Evolutionary conservation across 768 basidiomycete genomes (phyloP), one percentile per base, ranked within the genome.

Genomic region (Filobasidium wieringae): DNA sequence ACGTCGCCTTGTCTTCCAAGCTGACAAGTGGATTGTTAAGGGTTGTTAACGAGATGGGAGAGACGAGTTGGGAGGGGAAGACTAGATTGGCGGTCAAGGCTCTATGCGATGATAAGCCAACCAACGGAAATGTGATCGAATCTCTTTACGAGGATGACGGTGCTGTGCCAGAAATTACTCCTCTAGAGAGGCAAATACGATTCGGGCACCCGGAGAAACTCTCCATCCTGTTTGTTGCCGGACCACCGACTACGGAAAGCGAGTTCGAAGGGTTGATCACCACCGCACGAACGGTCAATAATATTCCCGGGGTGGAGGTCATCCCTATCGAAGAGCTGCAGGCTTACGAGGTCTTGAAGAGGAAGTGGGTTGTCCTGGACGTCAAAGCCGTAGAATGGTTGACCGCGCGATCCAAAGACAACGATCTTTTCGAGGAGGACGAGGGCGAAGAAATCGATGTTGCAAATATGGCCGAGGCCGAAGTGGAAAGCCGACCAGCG

Each of bases 1-100:
- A 87, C 22, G 85, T 91, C 51, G 91, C 88, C 2, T 74, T 97
- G 43, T 89, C 88, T 63, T 79, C 82, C 40, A 89, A 90, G 72
- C 77, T 93, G 68, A 80, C 80, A 65, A 85, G 88, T 61, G 80
- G 81, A 39, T 75, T 80, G 40, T 76, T 99, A 14, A 84, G 86
- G 49, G 79, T 96, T 53, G 85, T 93, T 66, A 33, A 67, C n/a
- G 59, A 67, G 37, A 58, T 72, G 7, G 66, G 64, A 32, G 68
- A 70, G 53, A 70, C 60, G 14, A 43, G 52, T 37, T 73, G 70
- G 70, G 51, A 49, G 33, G n/a, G n/a, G n/a, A 65, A 64, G 1
- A 70, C 70, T 5, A 64, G 79, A 81, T 57, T 79, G 78, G 62
- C 74, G 88, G 62, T 80, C 80, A 51, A 87, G 85, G 87, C 84